phyloP scores from a whole-genome alignment of 768 basidiomycete genomes.

The Lactarius akahatsu region DNA sequence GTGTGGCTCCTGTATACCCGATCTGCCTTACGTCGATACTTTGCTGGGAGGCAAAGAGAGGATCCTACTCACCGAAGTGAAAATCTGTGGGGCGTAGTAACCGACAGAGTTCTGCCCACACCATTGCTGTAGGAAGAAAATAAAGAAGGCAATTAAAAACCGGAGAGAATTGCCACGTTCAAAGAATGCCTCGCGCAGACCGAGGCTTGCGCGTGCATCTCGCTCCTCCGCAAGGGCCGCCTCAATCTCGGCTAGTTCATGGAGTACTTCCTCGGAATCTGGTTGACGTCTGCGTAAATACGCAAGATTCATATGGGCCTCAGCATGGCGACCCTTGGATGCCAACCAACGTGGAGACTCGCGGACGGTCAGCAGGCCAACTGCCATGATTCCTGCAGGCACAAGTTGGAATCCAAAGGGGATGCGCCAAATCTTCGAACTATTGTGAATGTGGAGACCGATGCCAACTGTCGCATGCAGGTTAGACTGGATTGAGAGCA shows the following conservation, averaged over 20 bases:
- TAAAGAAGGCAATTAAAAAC: constrained; percentile 80
- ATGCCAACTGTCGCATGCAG: constrained; percentile 50
- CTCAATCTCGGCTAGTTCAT: constrained; percentile 78
- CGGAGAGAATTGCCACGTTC: constrained; percentile 80
- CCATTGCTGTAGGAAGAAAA: constrained; percentile 83
- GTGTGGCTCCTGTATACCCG: constrained; percentile 58
- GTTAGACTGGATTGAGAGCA: neutral
- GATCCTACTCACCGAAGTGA: constrained; percentile 49
- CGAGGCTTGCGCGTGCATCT: constrained; percentile 61
- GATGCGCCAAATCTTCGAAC: constrained; percentile 61
- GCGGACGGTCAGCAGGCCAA: constrained; percentile 66
- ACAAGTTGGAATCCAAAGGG: constrained; percentile 76
- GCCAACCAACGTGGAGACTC: constrained; percentile 81
- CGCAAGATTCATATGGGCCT: constrained; percentile 60
- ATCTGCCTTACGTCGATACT: constrained; percentile 42
- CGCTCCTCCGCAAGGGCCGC: constrained; percentile 76
- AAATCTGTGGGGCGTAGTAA: constrained; percentile 76
- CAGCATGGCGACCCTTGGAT: constrained; percentile 53
- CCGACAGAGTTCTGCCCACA: constrained; percentile 79
- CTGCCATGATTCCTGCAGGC: constrained; percentile 66
- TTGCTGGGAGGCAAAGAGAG: neutral
- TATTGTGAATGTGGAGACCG: constrained; percentile 48
- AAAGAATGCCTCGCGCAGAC: constrained; percentile 68
- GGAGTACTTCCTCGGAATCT: constrained; percentile 47
- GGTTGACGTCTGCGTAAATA: constrained; percentile 53